Percentiles rank a stretch among this genome's conserved stretches.
These are phyloP conservation scores for Albugo candida DNA, from an alignment of 352 stramenopile species.

Conservation along the genomic window DNA sequence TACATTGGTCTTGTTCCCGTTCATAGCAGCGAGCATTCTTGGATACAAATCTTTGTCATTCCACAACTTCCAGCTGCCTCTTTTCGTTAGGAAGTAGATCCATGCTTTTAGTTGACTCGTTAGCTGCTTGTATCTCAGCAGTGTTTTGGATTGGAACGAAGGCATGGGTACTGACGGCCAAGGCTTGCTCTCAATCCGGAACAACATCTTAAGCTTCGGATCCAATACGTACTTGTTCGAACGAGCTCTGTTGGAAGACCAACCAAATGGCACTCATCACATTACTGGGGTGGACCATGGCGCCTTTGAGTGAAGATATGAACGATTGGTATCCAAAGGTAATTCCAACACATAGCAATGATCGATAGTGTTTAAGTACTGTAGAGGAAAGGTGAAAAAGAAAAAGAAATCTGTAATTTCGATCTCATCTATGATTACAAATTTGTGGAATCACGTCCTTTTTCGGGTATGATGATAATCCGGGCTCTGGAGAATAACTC, in stretches of 20 bases:
- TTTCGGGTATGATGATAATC: constrained; percentile 72
- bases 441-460: constrained; percentile 69
- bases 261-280: no score
- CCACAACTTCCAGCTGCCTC: no score
- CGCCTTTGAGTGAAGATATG: constrained; percentile 21
- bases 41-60: no score
- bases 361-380: no score
- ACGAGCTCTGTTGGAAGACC: constrained; percentile 30
- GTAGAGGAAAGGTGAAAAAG: no score
- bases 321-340: no score
- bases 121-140: constrained; percentile 27
- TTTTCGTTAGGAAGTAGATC: constrained; percentile 58
- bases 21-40: no score
- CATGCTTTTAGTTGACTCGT: constrained; percentile 43
- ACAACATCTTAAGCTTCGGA: constrained; percentile 42
- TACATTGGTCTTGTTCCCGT: no score
- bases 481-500: constrained; percentile 67
- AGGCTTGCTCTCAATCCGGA: constrained; percentile 54
- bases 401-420: no score
- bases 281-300: constrained; percentile 34
- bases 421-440: constrained; percentile 50
- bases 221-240: constrained; percentile 20
- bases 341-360: no score
- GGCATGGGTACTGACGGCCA: constrained; percentile 55
- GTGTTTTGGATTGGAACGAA: no score